These are phyloP conservation scores for Cutaneotrichosporon sp. DNA, from an alignment of 1,284 basidiomycete genomes.

Conservation along the genomic window DNA sequence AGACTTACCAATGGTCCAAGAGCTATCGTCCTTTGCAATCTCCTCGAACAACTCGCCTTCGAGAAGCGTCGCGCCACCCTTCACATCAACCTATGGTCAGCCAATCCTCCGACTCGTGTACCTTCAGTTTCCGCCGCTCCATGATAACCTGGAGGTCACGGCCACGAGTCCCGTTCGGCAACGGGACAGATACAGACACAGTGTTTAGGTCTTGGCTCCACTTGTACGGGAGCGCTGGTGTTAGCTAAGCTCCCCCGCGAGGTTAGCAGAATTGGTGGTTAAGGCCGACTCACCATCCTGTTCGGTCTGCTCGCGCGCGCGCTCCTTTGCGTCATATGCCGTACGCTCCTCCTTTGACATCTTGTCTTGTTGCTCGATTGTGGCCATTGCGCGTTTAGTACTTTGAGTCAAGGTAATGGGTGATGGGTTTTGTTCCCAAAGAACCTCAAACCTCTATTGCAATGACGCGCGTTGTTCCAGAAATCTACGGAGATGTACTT, in stretches of 20 bases:
- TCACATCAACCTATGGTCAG: conserved; percentile 65
- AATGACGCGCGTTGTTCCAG: no score
- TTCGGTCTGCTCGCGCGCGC: conserved; percentile 69
- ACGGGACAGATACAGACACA: conserved; percentile 76
- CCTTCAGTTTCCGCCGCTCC: conserved; percentile 73
- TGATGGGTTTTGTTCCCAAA: no score
- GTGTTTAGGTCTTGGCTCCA: conserved; percentile 92
- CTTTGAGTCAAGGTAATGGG: no score
- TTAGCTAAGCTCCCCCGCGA: neutral
- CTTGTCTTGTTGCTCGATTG: conserved; percentile 57
- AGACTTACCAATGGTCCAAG: conserved; percentile 90
- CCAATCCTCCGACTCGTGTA: conserved; percentile 13
- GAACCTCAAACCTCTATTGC: no score
- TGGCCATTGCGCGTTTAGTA: neutral
- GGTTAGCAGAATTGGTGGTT: no score
- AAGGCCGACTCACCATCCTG: conserved; percentile 70
- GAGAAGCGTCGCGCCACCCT: conserved; percentile 73
- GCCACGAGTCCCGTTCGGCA: conserved; percentile 81
- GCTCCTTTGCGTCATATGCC: conserved; percentile 66
- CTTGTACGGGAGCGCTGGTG: conserved; percentile 76
- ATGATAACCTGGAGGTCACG: conserved; percentile 74
- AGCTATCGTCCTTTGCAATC: conserved; percentile 93
- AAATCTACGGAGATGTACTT: no score
- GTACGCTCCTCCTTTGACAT: conserved; percentile 74
- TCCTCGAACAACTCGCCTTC: conserved; percentile 90